Conservation (phyloP, 345 rosid species). For the Gossypium raimondii region DNA sequence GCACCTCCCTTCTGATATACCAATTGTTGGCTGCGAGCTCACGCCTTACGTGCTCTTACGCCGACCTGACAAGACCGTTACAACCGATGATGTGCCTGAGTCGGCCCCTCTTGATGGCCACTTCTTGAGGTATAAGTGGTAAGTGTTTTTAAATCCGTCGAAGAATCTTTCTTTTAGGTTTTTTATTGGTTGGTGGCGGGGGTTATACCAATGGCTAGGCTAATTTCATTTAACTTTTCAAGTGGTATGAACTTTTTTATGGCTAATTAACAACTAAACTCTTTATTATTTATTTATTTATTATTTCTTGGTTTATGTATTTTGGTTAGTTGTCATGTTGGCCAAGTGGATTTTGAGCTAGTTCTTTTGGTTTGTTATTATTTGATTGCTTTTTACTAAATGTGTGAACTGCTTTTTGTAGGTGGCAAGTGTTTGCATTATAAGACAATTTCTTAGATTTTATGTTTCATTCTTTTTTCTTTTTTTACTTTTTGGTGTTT, state of each 20-base stretch:
- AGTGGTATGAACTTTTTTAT: neutral
- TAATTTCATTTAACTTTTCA: neutral
- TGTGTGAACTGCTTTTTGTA: neutral
- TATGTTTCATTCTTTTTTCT: neutral
- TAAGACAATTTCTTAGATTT: neutral
- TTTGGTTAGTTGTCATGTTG: neutral
- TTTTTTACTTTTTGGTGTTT: neutral
- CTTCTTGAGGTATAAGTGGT: conserved; percentile 92
- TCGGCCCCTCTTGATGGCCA: conserved; percentile 75
- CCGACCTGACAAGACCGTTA: conserved; percentile 15
- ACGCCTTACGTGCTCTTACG: conserved; percentile 86
- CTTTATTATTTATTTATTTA: neutral
- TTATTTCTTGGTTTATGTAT: neutral
- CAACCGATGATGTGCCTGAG: conserved; percentile 80
- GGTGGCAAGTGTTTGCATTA: neutral
- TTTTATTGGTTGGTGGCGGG: conserved; percentile 4
- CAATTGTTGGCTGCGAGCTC: conserved; percentile 95
- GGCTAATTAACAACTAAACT: no score
- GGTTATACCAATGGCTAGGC: neutral
- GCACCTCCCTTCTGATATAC: conserved; percentile 95
- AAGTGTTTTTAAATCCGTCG: conserved; percentile 22
- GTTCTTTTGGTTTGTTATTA: neutral
- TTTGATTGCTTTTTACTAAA: neutral
- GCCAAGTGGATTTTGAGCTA: neutral
- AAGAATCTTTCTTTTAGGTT: neutral